Evolutionary conservation across 352 stramenopile genomes (phyloP).

Genomic region (Albugo laibachii): DNA sequence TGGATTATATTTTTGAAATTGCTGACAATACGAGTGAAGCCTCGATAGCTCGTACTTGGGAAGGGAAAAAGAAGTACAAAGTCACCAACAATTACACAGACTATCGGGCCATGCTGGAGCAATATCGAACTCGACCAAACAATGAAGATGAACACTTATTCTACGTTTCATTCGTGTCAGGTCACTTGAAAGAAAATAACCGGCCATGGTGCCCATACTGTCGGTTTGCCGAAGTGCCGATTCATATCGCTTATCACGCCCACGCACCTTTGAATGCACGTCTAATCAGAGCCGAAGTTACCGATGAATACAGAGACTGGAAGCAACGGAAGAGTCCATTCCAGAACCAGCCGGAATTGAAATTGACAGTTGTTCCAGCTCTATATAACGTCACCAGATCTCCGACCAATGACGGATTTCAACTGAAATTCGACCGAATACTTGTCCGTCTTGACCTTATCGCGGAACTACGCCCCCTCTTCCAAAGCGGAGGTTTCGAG

Average conservation of each 20-base stretch:
- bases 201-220: conserved; percentile 68
- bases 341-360: neutral
- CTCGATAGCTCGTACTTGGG: neutral
- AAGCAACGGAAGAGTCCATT: conserved; percentile 17
- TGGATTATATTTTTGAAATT: conserved; percentile 51
- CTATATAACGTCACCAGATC: neutral
- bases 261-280: conserved; percentile 31
- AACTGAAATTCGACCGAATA: no score
- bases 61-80: neutral
- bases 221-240: conserved; percentile 41
- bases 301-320: conserved; percentile 38
- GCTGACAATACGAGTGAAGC: conserved; percentile 12
- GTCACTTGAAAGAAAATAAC: conserved; percentile 38
- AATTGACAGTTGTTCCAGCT: neutral
- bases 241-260: conserved; percentile 55
- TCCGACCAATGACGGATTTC: no score
- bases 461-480: no score
- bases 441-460: no score
- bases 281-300: conserved; percentile 44
- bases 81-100: neutral
- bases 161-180: conserved; percentile 53
- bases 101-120: conserved; percentile 14
- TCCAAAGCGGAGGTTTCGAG: no score
- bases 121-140: conserved; percentile 16
- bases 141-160: conserved; percentile 1